Percentiles rank a stretch among this genome's conserved stretches.
Conservation (phyloP, 306 rosid genomes). For the Datisca glomerata region DNA sequence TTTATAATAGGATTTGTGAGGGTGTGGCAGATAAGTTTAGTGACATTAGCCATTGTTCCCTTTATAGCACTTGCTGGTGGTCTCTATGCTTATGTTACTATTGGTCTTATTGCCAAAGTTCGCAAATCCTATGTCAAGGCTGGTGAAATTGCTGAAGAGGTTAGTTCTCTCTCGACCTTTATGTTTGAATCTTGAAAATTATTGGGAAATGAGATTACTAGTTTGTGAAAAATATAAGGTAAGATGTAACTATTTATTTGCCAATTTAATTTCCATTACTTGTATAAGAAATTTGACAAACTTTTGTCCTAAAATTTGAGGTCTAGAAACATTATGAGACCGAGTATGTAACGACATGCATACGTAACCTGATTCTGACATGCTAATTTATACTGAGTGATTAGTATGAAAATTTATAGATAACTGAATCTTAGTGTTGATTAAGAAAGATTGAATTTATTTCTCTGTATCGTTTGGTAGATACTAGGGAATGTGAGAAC, state of each 20-base stretch:
- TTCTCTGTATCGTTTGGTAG: no score
- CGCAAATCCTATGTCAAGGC: conserved; percentile 79
- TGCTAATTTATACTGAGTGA: no score
- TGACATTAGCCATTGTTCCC: conserved; percentile 85
- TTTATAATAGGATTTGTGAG: conserved; percentile 70
- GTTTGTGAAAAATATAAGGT: no score
- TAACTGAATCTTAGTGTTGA: no score
- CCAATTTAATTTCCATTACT: background rate
- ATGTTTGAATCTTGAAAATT: background rate
- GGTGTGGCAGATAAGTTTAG: conserved; percentile 92
- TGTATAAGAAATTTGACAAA: background rate
- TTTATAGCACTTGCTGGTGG: conserved; percentile 95
- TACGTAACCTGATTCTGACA: no score
- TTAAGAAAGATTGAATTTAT: no score
- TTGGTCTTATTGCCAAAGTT: conserved; percentile 71
- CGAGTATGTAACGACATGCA: no score
- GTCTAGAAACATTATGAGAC: no score
- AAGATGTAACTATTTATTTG: no score
- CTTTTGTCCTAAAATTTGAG: no score
- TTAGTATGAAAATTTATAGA: no score
- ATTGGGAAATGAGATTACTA: background rate
- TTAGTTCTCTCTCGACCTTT: conserved; percentile 12
- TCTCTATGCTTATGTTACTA: conserved; percentile 66
- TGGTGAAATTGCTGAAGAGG: conserved; percentile 98
- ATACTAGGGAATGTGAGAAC: conserved; percentile 88